Conservation (phyloP, 2,329 filamentous ascomycete species). For the Trichoderma cornu-damae region DNA sequence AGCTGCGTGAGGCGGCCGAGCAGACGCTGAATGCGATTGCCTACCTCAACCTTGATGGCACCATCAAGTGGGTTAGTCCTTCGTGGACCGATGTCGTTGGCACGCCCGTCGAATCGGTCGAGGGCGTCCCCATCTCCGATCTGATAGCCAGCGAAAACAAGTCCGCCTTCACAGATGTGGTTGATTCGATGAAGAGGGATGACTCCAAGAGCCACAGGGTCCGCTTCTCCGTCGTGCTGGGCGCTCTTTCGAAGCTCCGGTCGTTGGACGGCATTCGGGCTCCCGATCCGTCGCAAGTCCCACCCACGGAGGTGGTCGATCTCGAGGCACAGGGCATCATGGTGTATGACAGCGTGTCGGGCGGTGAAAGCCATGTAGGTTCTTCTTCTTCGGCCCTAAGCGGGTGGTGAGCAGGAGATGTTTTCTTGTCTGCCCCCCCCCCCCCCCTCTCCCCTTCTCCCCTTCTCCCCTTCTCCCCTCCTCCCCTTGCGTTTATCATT, state of each 20-base stretch:
- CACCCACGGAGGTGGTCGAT: constrained; percentile 51
- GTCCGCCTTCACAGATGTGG: constrained; percentile 71
- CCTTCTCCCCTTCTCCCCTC: neutral
- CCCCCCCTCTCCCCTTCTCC: neutral
- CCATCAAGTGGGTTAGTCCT: constrained; percentile 91
- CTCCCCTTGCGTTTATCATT: neutral
- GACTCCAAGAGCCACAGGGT: constrained; percentile 90
- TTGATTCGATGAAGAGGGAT: constrained; percentile 86
- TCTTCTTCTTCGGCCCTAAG: neutral
- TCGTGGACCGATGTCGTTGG: constrained; percentile 94
- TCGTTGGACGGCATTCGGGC: constrained; percentile 40
- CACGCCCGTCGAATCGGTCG: constrained; percentile 64
- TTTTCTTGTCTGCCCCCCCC: no score
- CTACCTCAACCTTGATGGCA: constrained; percentile 84
- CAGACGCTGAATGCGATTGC: constrained; percentile 95
- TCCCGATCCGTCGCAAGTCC: constrained; percentile 34
- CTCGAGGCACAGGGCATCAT: constrained; percentile 97
- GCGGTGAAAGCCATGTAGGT: constrained; percentile 78
- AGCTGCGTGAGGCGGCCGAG: constrained; percentile 90
- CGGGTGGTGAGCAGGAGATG: neutral
- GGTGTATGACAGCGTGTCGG: constrained; percentile 86
- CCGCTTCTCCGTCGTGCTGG: constrained; percentile 68
- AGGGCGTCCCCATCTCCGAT: constrained; percentile 73
- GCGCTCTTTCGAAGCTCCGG: constrained; percentile 61
- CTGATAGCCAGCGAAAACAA: constrained; percentile 74